Base-by-base conservation (phyloP, 169 alveolate species). In the Theileria equi region DNA sequence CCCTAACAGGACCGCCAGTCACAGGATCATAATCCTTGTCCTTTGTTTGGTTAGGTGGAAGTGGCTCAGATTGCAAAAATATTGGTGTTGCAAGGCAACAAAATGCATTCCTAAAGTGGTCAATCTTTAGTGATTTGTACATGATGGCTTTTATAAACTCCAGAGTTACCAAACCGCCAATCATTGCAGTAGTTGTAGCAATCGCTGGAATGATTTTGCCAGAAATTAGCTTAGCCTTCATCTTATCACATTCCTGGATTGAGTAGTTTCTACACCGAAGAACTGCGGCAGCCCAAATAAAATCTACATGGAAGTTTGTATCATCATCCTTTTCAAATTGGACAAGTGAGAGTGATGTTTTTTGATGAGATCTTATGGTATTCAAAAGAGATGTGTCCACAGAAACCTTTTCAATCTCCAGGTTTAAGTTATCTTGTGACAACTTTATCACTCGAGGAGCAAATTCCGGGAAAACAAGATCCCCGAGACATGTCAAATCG, bases 121-220 rank as follows among this genome's bases (percentile, higher is more conserved):
- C 71, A 21, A 74, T 72, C 23, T 73, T 55, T 40, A 57, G 58
- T 35, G 55, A 74, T 63, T 58, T 52, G 63, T 82, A 70, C 40
- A 65, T 55, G 23, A 87, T 67, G 48, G 87, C 62, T 62, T 95
- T 94, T 81, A 92, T 74, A 71, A 96, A 73, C 80, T 96, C 99
- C 28, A 93, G 81, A 45, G 96, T 90, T 7, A 96, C 99, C 63
- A 95, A 81, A 1, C 99, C 99, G 13, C 98, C 95, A 50, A 95
- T 90, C 96, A 97, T 96, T 28, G 99, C 98, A 13, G 99, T 98
- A 21, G 99, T 98, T 23, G 99, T 98, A 43, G 99, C 99, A 44
- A 98, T 94, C 47, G 99, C 99, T 21, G 99, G 99, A 31, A 98
- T 96, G 60, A 98, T 98, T 83, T 96, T 96, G 23, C 99, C 99